phyloP scores from a whole-genome alignment of 805 yeast species.

The Barnettozyma salicaria region DNA sequence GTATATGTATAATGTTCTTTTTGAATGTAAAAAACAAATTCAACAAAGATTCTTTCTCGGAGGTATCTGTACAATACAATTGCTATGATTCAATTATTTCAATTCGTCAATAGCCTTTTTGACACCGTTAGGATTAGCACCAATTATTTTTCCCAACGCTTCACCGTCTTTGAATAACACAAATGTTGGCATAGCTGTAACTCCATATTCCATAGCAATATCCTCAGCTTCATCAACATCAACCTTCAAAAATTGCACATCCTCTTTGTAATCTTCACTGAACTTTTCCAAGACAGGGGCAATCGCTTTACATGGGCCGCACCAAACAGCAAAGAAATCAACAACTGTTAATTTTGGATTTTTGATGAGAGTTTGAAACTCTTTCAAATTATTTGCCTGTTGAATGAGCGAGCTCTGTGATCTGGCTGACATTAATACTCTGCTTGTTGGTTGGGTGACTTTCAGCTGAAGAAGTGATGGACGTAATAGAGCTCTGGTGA shows the following conservation, averaged over 20 bases:
- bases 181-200: conserved; percentile 76
- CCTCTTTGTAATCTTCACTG: conserved; percentile 32
- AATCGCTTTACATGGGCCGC: conserved; percentile 75
- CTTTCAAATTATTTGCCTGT: conserved; percentile 30
- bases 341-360: conserved; percentile 42
- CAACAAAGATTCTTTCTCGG: not conserved
- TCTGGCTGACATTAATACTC: conserved; percentile 4
- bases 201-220: conserved; percentile 53
- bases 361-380: conserved; percentile 32
- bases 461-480: conserved; percentile 5
- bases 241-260: conserved; percentile 58
- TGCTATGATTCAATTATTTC: conserved; percentile 12
- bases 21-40: not conserved
- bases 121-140: conserved; percentile 44
- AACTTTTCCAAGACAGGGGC: conserved; percentile 48
- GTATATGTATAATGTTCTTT: too few relatives aligned
- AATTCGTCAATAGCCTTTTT: conserved; percentile 29
- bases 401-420: conserved; percentile 24
- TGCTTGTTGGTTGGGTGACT: conserved; percentile 2
- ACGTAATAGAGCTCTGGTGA: conserved; percentile 10
- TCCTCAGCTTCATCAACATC: conserved; percentile 63
- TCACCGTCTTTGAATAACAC: conserved; percentile 56
- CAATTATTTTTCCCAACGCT: conserved; percentile 51
- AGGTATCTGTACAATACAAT: not conserved
- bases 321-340: conserved; percentile 71